phyloP scores from a whole-genome alignment of 2,329 filamentous ascomycete genomes.

The Botrytis cinerea region DNA sequence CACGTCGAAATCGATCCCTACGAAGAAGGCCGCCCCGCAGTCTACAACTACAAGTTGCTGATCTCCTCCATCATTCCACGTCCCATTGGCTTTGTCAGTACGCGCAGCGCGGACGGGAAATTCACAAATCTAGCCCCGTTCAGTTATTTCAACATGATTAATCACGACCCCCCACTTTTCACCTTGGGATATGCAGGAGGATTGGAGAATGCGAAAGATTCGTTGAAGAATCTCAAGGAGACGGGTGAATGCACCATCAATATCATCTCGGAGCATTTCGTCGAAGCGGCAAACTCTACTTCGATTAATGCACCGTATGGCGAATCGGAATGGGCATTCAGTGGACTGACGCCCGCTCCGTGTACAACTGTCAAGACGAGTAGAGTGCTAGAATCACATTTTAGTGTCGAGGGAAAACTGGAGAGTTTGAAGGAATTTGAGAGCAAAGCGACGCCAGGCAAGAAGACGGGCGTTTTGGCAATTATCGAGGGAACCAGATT shows the following conservation, averaged over 20 bases:
- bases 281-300: constrained; percentile 86
- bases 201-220: constrained; percentile 68
- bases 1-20: constrained; percentile 84
- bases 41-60: constrained; percentile 87
- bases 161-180: constrained; percentile 86
- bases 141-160: constrained; percentile 80
- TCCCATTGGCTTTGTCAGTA: constrained; percentile 69
- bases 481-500: constrained; percentile 84
- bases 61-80: constrained; percentile 82
- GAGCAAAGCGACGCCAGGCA: constrained; percentile 67
- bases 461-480: constrained; percentile 72
- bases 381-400: constrained; percentile 78
- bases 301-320: constrained; percentile 77
- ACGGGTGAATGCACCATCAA: constrained; percentile 80
- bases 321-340: constrained; percentile 75
- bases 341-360: constrained; percentile 70
- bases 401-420: constrained; percentile 79
- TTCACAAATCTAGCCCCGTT: constrained; percentile 82
- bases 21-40: constrained; percentile 63
- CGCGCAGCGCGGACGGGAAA: constrained; percentile 58
- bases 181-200: constrained; percentile 55
- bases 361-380: constrained; percentile 68
- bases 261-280: constrained; percentile 79
- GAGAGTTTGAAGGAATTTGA: constrained; percentile 77
- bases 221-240: constrained; percentile 71